Conservation (phyloP, 2,329 filamentous ascomycete species). For the Alternaria angustiovoidea region DNA sequence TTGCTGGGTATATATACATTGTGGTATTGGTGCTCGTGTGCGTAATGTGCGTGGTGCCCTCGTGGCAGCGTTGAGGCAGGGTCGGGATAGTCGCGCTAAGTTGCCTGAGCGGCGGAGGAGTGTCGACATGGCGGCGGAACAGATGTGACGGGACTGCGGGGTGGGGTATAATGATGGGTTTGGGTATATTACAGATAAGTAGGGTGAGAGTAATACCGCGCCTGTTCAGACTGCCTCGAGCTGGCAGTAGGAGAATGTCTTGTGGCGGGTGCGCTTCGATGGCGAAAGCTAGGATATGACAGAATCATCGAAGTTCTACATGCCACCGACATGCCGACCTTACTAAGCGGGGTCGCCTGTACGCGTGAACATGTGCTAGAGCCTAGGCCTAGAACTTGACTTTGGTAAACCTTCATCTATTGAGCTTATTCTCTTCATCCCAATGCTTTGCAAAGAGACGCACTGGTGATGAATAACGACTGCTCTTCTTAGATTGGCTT, state of each 20-base stretch:
- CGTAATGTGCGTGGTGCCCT: slow-evolving; percentile 53
- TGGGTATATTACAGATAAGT: slow-evolving; percentile 6
- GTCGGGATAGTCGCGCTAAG: slow-evolving; percentile 68
- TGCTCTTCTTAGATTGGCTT: background rate
- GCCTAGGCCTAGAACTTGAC: background rate
- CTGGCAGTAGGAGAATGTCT: slow-evolving; percentile 13
- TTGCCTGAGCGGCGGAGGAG: slow-evolving; percentile 72
- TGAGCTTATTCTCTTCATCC: background rate
- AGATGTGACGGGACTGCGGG: slow-evolving; percentile 24
- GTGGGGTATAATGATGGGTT: slow-evolving; percentile 9
- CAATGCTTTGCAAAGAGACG: background rate
- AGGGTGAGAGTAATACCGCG: background rate
- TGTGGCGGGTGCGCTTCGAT: slow-evolving; percentile 26
- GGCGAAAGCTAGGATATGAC: slow-evolving; percentile 26
- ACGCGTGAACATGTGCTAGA: slow-evolving; percentile 6
- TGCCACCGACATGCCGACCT: slow-evolving; percentile 16
- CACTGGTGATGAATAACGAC: background rate
- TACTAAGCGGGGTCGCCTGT: slow-evolving; percentile 17
- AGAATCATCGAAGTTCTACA: slow-evolving; percentile 25
- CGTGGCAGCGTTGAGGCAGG: slow-evolving; percentile 62
- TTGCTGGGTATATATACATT: slow-evolving; percentile 55
- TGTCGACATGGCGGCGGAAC: slow-evolving; percentile 67
- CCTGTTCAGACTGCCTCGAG: slow-evolving; percentile 27
- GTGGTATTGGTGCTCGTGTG: slow-evolving; percentile 51
- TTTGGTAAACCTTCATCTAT: background rate